Evolutionary conservation across 176 grass and related monocot species (phyloP), one percentile per base, ranked within the genome.

Genomic region (Paspalum notatum): DNA sequence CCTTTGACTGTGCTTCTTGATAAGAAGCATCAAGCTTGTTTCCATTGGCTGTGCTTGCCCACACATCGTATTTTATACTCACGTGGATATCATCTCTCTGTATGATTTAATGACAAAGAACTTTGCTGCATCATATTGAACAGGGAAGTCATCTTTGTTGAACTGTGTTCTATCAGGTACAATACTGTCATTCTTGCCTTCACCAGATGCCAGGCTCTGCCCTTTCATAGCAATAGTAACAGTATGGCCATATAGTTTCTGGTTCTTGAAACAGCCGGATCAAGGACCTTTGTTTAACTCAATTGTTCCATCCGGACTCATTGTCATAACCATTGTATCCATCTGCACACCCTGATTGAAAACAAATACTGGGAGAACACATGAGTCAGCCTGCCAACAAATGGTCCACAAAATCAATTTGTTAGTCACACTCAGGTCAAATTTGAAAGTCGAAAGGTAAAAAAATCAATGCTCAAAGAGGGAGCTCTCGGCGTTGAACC

Each of bases 41-140:
- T 71, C 95, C 95, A 83, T 98, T 98, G 68, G 90, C 89, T 24
- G 95, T 98, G 83, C 95, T 98, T 57, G 95, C 86, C 95, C 95
- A 94, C 26, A 98, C 92, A 71, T 92, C 91, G 68, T 98, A 94
- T 70, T 98, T 94, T 64, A 98, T 86, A 68, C 95, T 98, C 84
- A 93, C 94, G 69, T 98, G 95, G 82, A 98, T 80, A 78, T 94
- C 95, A 89, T 94, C 95, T 98, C 90, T 3, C 92, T 94, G 83
- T 98, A 98, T 0, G 91, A 94, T 80, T 98, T 94, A 39, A 98
- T 94, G 78, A 98, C 76, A 82, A 93, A 94, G 74, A 98, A 98
- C 77, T 91, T 98, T 63, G 95, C 95, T 70, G 90, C 90, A 20
- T 87, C 71, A 50, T 94, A 92, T 17, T 87, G 91, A 25, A 86